Percentiles rank a stretch among this genome's conserved stretches.
Conservation (phyloP, 805 yeast genomes). For the Pichia phayaonensis region DNA sequence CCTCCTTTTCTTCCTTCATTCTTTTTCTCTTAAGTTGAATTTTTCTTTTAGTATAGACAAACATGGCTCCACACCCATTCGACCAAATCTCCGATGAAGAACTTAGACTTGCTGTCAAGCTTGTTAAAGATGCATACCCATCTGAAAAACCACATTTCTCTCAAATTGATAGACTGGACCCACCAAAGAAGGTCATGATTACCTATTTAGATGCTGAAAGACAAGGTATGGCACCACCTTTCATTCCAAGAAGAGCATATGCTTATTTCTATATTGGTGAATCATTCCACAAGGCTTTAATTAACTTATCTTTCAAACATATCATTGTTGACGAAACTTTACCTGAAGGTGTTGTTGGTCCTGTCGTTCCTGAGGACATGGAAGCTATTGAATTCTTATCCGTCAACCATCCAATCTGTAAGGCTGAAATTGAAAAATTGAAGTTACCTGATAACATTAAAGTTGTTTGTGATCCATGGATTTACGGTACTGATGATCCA, state of each 20-base stretch:
- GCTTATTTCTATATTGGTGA: constrained; percentile 53
- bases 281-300: constrained; percentile 62
- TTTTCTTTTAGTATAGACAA: not conserved
- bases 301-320: constrained; percentile 56
- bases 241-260: constrained; percentile 62
- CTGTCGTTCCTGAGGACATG: constrained; percentile 61
- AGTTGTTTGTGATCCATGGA: constrained; percentile 74
- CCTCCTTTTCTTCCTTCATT: not conserved
- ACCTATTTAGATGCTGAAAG: constrained; percentile 63
- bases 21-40: not conserved
- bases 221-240: constrained; percentile 43
- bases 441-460: constrained; percentile 47
- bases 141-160: constrained; percentile 54
- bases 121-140: constrained; percentile 51
- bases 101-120: constrained; percentile 47
- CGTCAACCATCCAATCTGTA: constrained; percentile 46
- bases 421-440: constrained; percentile 60
- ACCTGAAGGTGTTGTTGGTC: constrained; percentile 62
- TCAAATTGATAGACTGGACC: constrained; percentile 64
- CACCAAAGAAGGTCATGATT: constrained; percentile 68
- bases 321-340: constrained; percentile 48
- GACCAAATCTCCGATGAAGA: constrained; percentile 43
- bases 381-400: constrained; percentile 44
- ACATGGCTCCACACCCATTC: constrained; percentile 26
- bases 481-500: constrained; percentile 68